These are phyloP conservation scores for Lobosporangium transversale DNA, from an alignment of 192 early-diverging fungal genomes.

Conservation along the genomic window DNA sequence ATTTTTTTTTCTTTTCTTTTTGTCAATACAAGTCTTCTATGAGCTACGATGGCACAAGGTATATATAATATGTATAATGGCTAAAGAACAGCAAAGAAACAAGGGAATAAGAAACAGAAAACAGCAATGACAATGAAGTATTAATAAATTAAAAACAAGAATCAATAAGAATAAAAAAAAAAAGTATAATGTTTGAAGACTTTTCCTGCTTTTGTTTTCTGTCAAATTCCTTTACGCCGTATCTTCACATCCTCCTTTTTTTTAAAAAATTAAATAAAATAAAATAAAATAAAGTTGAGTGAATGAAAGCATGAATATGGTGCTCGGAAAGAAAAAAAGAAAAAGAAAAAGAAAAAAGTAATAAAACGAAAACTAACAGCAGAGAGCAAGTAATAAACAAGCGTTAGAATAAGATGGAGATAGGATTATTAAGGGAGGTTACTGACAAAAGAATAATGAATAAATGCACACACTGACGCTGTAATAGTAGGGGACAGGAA, in stretches of 20 bases:
- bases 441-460: too few species aligned
- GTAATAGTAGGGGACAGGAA: background rate
- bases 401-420: background rate
- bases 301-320: background rate
- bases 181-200: background rate
- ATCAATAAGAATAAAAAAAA: background rate
- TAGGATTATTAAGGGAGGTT: too few species aligned
- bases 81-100: background rate
- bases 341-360: background rate
- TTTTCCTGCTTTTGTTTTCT: too few species aligned
- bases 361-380: background rate
- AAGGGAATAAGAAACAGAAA: background rate
- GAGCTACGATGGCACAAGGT: too few species aligned
- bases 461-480: too few species aligned
- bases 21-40: background rate
- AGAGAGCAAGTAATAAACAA: background rate
- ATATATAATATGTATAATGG: background rate
- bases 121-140: background rate
- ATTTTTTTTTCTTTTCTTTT: constrained; percentile 7
- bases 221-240: too few species aligned
- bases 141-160: constrained; percentile 4
- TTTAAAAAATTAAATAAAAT: too few species aligned
- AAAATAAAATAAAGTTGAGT: background rate
- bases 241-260: too few species aligned
- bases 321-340: background rate